Percentiles rank a stretch among this genome's conserved stretches.
These are phyloP conservation scores for Microbotryum saponariae DNA, from an alignment of 1,284 basidiomycete species.

Conservation along the genomic window DNA sequence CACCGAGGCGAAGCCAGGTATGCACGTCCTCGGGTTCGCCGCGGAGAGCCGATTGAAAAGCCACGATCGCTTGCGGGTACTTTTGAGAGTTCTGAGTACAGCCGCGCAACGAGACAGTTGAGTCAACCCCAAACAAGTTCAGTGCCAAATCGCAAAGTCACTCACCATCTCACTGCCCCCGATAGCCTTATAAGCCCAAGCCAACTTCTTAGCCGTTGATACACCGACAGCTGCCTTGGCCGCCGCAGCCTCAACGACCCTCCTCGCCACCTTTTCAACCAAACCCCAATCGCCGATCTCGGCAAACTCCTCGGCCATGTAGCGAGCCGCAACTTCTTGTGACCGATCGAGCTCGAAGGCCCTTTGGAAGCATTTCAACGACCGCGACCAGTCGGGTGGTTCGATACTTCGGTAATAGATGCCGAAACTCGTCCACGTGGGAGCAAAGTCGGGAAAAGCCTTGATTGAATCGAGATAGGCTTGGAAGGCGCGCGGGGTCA, in stretches of 20 bases:
- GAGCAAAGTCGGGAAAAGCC: conserved; percentile 66
- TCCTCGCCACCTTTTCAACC: conserved; percentile 81
- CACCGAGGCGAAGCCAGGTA: conserved; percentile 83
- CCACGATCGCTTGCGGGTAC: conserved; percentile 68
- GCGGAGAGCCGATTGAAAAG: conserved; percentile 80
- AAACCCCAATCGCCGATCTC: conserved; percentile 92
- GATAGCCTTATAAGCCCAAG: conserved; percentile 98
- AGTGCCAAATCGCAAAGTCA: conserved; percentile 15
- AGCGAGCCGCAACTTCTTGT: conserved; percentile 73
- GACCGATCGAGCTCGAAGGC: conserved; percentile 93
- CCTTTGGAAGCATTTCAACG: conserved; percentile 95
- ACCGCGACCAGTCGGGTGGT: conserved; percentile 72
- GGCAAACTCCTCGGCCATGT: conserved; percentile 81
- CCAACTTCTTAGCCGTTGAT: conserved; percentile 59
- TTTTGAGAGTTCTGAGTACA: conserved; percentile 59
- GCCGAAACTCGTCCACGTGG: conserved; percentile 89
- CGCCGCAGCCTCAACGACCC: conserved; percentile 62
- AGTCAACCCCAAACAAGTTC: too few species aligned
- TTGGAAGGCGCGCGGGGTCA: conserved; percentile 58
- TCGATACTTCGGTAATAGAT: conserved; percentile 69
- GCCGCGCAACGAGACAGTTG: background rate
- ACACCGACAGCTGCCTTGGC: conserved; percentile 29
- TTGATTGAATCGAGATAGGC: conserved; percentile 79
- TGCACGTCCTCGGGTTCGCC: conserved; percentile 67
- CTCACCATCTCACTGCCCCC: conserved; percentile 85